Evolutionary conservation across 352 stramenopile species (phyloP), one percentile per base, ranked within the genome.

Genomic region (Phytophthora uliginosa): DNA sequence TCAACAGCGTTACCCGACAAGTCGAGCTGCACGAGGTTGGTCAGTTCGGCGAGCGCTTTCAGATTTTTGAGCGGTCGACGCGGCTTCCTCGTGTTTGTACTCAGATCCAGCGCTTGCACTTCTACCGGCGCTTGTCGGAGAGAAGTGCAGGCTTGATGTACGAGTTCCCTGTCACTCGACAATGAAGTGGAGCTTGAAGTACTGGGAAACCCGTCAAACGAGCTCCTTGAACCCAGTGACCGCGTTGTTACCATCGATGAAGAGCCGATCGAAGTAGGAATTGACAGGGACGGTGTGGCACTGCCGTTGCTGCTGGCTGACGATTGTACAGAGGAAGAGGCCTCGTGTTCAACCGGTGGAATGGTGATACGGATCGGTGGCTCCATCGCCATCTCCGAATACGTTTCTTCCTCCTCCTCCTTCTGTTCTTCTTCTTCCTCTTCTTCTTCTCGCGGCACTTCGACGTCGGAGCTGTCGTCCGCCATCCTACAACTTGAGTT

Each of bases 1-100:
- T 78, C 68, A 15, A 95, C 70, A 10, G 79, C 78, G 72, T 96
- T 90, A n/a, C 88, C 86, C 6, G 86, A 77, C 10, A 91, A 76
- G 22, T 95, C 78, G 4, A 96, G 66, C 2, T 84, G 67, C 38
- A 77, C 75, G 15, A 96, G 72, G 47, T 81, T 87, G 9, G 47
- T 64, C 48, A 91, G 89, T 10, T 79, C 73, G 0, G 54, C 73
- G 18, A 96, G 71, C 7, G 79, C 82, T 52, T 76, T 72, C 3
- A 93, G 53, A 22, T 68, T 88, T 73, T 94, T 94, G n/a, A 92
- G 76, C 10, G 81, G 63, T 59, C 82, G 84, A 55, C 80, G 83
- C 4, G 76, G 79, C 47, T 84, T 90, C 47, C 82, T 90, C 0
- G 76, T 66, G 10, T 71, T 78, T 5, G 69, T 77, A 50, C 84